A percentile compares a stretch with the other conserved stretches of the same genome.
Evolutionary conservation across 495 filamentous ascomycete genomes (phyloP).

Genomic region (Bathelium albidoporum): DNA sequence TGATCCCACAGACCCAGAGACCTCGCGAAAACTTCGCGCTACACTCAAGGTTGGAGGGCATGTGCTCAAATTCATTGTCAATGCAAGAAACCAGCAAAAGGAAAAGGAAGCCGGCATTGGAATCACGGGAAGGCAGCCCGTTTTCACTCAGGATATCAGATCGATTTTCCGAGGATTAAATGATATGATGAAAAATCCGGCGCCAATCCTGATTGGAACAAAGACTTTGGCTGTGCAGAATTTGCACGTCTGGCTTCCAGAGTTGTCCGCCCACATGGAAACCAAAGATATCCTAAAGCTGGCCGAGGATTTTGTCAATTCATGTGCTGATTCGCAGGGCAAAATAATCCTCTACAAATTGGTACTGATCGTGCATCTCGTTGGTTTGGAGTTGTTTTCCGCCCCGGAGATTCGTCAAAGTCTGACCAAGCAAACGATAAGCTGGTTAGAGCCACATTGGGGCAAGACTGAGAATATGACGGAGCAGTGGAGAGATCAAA

Average conservation of each 20-base stretch:
- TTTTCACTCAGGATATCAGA: conserved; percentile 72
- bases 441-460: conserved; percentile 94
- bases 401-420: conserved; percentile 60
- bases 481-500: conserved; percentile 84
- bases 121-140: conserved; percentile 62
- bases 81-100: conserved; percentile 76
- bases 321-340: conserved; percentile 76
- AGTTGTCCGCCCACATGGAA: conserved; percentile 63
- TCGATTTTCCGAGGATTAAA: conserved; percentile 61
- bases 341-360: conserved; percentile 93
- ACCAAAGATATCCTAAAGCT: conserved; percentile 83
- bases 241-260: conserved; percentile 92
- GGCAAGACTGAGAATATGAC: conserved; percentile 61
- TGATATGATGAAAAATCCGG: conserved; percentile 67
- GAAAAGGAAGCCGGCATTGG: conserved; percentile 83
- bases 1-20: conserved; percentile 67
- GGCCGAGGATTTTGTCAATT: conserved; percentile 86
- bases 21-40: conserved; percentile 72
- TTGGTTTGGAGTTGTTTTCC: conserved; percentile 66
- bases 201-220: conserved; percentile 78
- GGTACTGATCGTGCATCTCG: conserved; percentile 82
- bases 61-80: conserved; percentile 89
- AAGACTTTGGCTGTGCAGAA: conserved; percentile 94
- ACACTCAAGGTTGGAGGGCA: conserved; percentile 93
- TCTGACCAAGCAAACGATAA: conserved; percentile 68